Percentiles rank a stretch among this genome's conserved stretches.
Evolutionary conservation across 2,329 filamentous ascomycete genomes (phyloP).

Genomic region (Botrytis tulipae): DNA sequence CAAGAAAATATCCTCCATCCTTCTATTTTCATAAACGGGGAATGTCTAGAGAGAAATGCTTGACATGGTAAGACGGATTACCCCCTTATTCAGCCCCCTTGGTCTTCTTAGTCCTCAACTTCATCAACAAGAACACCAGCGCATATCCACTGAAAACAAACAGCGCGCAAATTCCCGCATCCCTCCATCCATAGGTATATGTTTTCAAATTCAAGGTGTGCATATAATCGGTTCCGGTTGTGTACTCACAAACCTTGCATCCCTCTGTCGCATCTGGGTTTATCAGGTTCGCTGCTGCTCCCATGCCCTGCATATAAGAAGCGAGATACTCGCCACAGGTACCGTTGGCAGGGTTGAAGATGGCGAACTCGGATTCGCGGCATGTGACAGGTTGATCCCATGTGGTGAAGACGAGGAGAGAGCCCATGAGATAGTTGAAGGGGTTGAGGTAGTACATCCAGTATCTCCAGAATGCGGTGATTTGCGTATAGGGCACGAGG

Average conservation of each 20-base stretch:
- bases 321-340: slow-evolving; percentile 58
- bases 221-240: slow-evolving; percentile 58
- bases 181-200: slow-evolving; percentile 65
- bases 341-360: slow-evolving; percentile 47
- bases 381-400: slow-evolving; percentile 51
- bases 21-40: neutral
- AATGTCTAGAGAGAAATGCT: neutral
- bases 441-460: slow-evolving; percentile 56
- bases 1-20: neutral
- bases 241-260: slow-evolving; percentile 63
- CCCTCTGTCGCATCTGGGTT: slow-evolving; percentile 57
- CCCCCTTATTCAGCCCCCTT: slow-evolving; percentile 42
- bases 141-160: slow-evolving; percentile 45
- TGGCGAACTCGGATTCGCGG: slow-evolving; percentile 48
- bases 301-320: slow-evolving; percentile 49
- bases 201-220: slow-evolving; percentile 56
- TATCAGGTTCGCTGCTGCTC: slow-evolving; percentile 50
- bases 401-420: slow-evolving; percentile 52
- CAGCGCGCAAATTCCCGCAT: slow-evolving; percentile 52
- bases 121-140: slow-evolving; percentile 49
- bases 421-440: slow-evolving; percentile 60
- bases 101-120: slow-evolving; percentile 48
- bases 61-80: neutral
- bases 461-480: slow-evolving; percentile 63
- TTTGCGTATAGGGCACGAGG: slow-evolving; percentile 66